Conservation (phyloP, 345 rosid species). For the Sapria himalayana region DNA sequence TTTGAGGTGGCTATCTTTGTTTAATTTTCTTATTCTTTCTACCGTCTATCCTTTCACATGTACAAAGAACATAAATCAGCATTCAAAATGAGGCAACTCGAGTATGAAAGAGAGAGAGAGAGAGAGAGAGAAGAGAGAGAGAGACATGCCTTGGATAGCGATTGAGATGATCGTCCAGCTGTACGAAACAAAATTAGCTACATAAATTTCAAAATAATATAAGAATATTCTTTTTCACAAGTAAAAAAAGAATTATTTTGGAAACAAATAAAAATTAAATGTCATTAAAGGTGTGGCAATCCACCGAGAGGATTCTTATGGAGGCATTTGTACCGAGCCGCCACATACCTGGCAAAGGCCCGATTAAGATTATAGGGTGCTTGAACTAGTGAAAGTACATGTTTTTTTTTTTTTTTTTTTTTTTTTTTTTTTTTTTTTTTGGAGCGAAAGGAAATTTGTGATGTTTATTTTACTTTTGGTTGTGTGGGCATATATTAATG, state of each 20-base stretch:
- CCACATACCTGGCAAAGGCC: no score
- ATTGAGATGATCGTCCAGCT: constrained; percentile 52
- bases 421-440: no score
- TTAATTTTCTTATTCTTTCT: constrained; percentile 21
- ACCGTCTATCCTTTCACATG: constrained; percentile 24
- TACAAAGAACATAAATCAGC: background rate
- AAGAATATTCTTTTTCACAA: background rate
- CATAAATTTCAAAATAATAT: constrained; percentile 1
- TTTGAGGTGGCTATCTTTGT: constrained; percentile 33
- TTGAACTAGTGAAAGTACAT: no score
- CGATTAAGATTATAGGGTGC: no score
- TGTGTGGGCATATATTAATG: no score
- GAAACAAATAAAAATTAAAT: background rate
- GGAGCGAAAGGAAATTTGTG: no score
- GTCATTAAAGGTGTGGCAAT: no score
- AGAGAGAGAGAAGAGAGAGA: background rate
- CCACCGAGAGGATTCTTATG: no score
- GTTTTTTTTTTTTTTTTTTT: no score
- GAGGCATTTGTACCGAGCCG: no score
- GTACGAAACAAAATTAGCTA: constrained; percentile 18
- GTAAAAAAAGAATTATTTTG: background rate
- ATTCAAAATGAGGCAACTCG: background rate
- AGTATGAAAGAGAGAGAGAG: constrained; percentile 2
- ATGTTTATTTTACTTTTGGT: no score
- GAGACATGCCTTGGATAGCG: constrained; percentile 29